Evolutionary conservation across 2,329 filamentous ascomycete genomes (phyloP).

Genomic region (Fusarium sp.): DNA sequence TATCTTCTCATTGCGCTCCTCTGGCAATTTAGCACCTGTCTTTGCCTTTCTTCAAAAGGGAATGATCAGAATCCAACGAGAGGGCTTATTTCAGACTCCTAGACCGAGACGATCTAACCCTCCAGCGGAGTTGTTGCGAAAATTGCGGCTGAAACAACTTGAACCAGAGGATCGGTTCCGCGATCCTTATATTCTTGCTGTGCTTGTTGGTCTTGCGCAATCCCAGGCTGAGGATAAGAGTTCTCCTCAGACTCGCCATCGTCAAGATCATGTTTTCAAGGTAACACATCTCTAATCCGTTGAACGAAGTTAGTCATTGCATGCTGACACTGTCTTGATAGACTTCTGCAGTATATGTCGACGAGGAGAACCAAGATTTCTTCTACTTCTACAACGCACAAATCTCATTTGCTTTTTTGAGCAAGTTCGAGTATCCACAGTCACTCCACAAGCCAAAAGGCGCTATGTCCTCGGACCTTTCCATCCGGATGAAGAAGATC

Average conservation of each 20-base stretch:
- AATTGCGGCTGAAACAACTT: constrained; percentile 35
- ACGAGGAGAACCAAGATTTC: constrained; percentile 34
- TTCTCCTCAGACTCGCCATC: not conserved
- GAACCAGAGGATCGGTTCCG: constrained; percentile 35
- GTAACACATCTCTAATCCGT: not conserved
- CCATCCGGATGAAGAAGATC: constrained; percentile 24
- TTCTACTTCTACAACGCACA: constrained; percentile 41
- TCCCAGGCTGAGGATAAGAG: constrained; percentile 33
- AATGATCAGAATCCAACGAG: constrained; percentile 39
- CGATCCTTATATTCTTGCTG: constrained; percentile 44
- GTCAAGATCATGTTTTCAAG: constrained; percentile 24
- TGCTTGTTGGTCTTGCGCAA: constrained; percentile 42
- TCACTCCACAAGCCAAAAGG: constrained; percentile 4
- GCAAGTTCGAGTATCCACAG: constrained; percentile 42
- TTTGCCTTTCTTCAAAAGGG: constrained; percentile 43
- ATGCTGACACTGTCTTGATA: not conserved
- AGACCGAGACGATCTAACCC: constrained; percentile 30
- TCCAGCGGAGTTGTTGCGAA: constrained; percentile 27
- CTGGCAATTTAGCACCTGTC: constrained; percentile 11
- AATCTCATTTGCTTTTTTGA: constrained; percentile 34
- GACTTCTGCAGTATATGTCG: constrained; percentile 34
- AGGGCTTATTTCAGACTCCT: constrained; percentile 31
- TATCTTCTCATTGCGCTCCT: constrained; percentile 29
- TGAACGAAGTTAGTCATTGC: too few relatives aligned
- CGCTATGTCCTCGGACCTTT: constrained; percentile 4